Conservation (phyloP, 164 flowering plant genomes). For the Magnolia sinica region DNA sequence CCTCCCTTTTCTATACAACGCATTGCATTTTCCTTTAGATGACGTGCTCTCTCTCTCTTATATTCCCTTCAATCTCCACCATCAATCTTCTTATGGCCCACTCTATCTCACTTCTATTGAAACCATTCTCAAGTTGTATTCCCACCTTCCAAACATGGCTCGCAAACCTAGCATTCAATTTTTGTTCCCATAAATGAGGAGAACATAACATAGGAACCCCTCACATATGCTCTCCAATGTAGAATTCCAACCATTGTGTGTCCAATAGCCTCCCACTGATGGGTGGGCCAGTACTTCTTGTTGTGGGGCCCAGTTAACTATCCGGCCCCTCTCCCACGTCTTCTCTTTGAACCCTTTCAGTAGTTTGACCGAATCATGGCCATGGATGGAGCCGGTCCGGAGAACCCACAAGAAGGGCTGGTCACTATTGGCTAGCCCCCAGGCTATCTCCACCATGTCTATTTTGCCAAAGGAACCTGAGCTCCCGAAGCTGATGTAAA, state of each 20-base stretch:
- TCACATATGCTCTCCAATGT: constrained; percentile 27
- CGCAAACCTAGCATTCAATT: constrained; percentile 19
- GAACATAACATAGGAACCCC: constrained; percentile 30
- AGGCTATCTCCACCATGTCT: no score
- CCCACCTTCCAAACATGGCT: constrained; percentile 25
- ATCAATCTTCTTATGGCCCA: constrained; percentile 11
- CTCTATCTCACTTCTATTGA: constrained; percentile 24
- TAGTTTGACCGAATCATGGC: no score
- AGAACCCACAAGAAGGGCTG: no score
- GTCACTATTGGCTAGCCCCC: no score
- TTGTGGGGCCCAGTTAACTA: constrained; percentile 34
- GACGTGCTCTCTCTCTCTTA: constrained; percentile 17
- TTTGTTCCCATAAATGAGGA: constrained; percentile 27
- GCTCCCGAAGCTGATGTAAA: no score
- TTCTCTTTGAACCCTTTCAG: background rate
- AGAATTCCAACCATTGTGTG: constrained; percentile 30
- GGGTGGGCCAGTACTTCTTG: constrained; percentile 24
- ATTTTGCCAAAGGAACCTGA: no score
- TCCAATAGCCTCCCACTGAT: constrained; percentile 30
- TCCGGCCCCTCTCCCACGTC: constrained; percentile 18
- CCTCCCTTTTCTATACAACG: no score
- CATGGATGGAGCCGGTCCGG: no score
- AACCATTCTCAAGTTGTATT: constrained; percentile 5
- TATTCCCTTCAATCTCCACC: constrained; percentile 14
- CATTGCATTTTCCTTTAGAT: no score